Conservation (phyloP, 2,329 filamentous ascomycete genomes). For the Xylariaceae sp. region DNA sequence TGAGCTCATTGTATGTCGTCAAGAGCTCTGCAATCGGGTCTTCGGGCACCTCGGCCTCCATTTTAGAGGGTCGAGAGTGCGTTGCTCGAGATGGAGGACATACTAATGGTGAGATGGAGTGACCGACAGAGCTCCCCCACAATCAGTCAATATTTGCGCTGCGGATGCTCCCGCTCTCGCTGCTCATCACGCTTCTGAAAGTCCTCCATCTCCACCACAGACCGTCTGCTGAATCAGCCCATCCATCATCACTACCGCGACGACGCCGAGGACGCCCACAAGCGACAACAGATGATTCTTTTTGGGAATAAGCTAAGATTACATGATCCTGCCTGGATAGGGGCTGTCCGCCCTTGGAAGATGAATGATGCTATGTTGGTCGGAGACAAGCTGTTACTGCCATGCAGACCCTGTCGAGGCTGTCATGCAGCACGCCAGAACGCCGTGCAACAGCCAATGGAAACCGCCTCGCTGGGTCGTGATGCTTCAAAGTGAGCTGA, state of each 20-base stretch:
- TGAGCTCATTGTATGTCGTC: slow-evolving; percentile 69
- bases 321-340: background rate
- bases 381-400: slow-evolving; percentile 12
- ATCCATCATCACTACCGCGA: no score
- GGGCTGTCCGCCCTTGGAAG: background rate
- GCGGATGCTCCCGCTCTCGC: no score
- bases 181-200: no score
- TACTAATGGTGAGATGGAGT: background rate
- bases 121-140: slow-evolving; percentile 4
- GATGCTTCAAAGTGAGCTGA: slow-evolving; percentile 18
- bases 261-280: no score
- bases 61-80: slow-evolving; percentile 1
- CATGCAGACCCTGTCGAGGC: slow-evolving; percentile 15
- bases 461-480: slow-evolving; percentile 15
- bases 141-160: background rate
- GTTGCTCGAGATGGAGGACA: no score
- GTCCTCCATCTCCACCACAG: no score
- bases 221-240: no score
- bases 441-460: slow-evolving; percentile 13
- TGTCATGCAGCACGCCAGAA: slow-evolving; percentile 15
- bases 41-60: slow-evolving; percentile 13
- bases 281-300: no score
- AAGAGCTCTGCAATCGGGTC: slow-evolving; percentile 55
- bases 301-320: slow-evolving; percentile 1
- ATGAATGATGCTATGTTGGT: slow-evolving; percentile 7